Evolutionary conservation across 345 rosid species (phyloP).

Genomic region (Alliaria petiolata): DNA sequence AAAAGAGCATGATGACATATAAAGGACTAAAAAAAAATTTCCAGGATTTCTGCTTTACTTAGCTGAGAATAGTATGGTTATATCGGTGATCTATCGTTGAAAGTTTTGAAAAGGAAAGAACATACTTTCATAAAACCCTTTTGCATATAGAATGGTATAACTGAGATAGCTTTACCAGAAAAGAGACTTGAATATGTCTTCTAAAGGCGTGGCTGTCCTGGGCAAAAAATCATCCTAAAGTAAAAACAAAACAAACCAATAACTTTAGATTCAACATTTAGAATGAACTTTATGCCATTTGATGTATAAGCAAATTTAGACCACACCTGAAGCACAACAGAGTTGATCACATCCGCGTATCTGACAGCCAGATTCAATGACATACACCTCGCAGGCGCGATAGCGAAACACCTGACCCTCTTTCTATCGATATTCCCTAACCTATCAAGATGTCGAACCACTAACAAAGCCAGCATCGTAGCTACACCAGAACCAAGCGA

Average conservation of each 20-base stretch:
- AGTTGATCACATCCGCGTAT: conserved; percentile 94
- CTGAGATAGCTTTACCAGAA: conserved; percentile 61
- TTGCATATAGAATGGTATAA: background rate
- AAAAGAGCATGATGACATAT: background rate
- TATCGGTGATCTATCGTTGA: too few relatives aligned
- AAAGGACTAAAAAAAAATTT: background rate
- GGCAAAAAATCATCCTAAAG: conserved; percentile 95
- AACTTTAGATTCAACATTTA: background rate
- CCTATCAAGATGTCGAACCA: conserved; percentile 53
- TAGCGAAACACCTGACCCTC: conserved; percentile 87
- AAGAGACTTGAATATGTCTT: conserved; percentile 97
- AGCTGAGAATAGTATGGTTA: too few relatives aligned
- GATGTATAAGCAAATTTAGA: conserved; percentile 22
- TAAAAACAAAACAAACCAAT: background rate
- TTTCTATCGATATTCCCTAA: conserved; percentile 68
- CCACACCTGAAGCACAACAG: conserved; percentile 87
- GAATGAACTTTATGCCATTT: background rate
- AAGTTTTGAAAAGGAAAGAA: background rate
- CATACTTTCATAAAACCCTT: background rate
- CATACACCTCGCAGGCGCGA: conserved; percentile 99
- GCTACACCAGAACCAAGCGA: conserved; percentile 97
- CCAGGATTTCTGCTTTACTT: background rate
- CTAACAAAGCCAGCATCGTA: conserved; percentile 73
- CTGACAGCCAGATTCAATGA: conserved; percentile 87
- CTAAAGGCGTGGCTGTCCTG: conserved; percentile 87